Percentiles rank a stretch among this genome's conserved stretches.
Conservation (phyloP, 1,139 yeast species). For the Nakaseomyces glabratus region DNA sequence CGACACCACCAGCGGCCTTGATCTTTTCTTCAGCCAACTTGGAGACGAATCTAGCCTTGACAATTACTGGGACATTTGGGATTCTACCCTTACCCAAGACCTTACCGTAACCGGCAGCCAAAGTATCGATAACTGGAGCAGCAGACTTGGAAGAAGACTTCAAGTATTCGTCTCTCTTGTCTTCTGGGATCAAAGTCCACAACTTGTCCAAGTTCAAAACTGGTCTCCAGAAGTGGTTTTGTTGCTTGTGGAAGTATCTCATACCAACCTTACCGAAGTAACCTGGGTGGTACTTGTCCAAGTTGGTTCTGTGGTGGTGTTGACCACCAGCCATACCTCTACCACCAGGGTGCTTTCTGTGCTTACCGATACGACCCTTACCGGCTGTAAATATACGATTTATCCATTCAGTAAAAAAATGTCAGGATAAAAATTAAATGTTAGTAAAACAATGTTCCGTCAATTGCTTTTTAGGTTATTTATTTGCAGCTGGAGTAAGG, state of each 20-base stretch:
- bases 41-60: slow-evolving; percentile 98
- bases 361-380: slow-evolving; percentile 99
- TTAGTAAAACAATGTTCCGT: slow-evolving; percentile 16
- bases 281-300: slow-evolving; percentile 99
- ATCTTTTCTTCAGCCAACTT: slow-evolving; percentile 99
- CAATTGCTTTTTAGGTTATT: background rate
- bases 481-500: too few relatives aligned
- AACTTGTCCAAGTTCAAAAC: slow-evolving; percentile 96
- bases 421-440: slow-evolving; percentile 7
- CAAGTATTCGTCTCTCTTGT: slow-evolving; percentile 91
- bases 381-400: slow-evolving; percentile 59
- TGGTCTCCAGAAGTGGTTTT: slow-evolving; percentile 96
- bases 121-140: slow-evolving; percentile 99
- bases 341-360: slow-evolving; percentile 99
- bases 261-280: slow-evolving; percentile 99
- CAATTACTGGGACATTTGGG: slow-evolving; percentile 97
- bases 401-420: too few relatives aligned
- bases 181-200: slow-evolving; percentile 95
- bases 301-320: slow-evolving; percentile 99
- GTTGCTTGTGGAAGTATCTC: slow-evolving; percentile 99
- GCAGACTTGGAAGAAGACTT: slow-evolving; percentile 76
- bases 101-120: slow-evolving; percentile 99
- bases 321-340: slow-evolving; percentile 99
- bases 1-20: slow-evolving; percentile 99
- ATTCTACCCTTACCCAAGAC: slow-evolving; percentile 99